Evolutionary conservation across 2,329 filamentous ascomycete genomes (phyloP).

Genomic region (Proliferodiscus dingleyae): DNA sequence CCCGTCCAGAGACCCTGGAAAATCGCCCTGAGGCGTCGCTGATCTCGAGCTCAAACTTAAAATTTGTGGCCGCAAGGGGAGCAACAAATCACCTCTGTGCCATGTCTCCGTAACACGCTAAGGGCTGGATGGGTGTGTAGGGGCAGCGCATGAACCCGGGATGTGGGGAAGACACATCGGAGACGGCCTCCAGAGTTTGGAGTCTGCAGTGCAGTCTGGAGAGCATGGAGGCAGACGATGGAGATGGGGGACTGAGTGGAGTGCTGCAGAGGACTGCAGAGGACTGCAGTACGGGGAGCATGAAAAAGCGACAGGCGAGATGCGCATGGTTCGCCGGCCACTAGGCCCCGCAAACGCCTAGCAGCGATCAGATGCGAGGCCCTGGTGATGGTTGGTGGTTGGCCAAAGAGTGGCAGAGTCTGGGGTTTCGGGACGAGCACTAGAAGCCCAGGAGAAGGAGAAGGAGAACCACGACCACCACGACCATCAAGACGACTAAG

Average conservation of each 20-base stretch:
- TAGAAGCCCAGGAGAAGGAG: conserved; percentile 9
- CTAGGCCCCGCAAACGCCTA: neutral
- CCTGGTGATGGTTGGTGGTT: too few species aligned
- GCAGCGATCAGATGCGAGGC: conserved; percentile 9
- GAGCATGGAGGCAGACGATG: neutral
- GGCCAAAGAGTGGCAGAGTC: conserved; percentile 6
- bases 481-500: too few species aligned
- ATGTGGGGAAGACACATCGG: conserved; percentile 8
- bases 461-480: too few species aligned
- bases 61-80: neutral
- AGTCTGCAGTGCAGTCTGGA: neutral
- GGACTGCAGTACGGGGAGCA: neutral
- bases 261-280: neutral
- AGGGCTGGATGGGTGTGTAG: neutral
- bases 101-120: conserved; percentile 1
- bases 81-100: conserved; percentile 5
- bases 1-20: too few species aligned
- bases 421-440: neutral
- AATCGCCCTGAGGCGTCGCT: neutral
- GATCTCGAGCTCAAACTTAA: conserved; percentile 1
- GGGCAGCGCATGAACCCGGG: conserved; percentile 7
- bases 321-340: conserved; percentile 8
- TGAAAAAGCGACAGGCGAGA: neutral
- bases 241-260: too few species aligned
- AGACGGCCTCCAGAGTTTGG: neutral